Evolutionary conservation across 768 basidiomycete genomes (phyloP).

Genomic region (Russula foetens): DNA sequence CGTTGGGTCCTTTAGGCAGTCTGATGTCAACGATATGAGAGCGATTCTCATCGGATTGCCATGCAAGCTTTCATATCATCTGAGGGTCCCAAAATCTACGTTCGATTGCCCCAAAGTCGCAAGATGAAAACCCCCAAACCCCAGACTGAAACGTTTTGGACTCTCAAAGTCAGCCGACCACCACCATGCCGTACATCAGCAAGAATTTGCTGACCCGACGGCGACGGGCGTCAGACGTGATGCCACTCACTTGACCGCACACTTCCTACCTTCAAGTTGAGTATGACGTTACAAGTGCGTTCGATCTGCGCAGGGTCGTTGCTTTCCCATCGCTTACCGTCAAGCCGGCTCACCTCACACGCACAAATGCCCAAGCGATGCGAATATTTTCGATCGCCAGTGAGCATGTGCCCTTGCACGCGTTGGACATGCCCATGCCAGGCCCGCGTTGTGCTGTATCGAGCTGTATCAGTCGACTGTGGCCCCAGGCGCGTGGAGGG

Average conservation of each 20-base stretch:
- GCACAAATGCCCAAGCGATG: too few species aligned
- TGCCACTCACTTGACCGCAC: background rate
- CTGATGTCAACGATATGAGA: background rate
- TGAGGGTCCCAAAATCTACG: background rate
- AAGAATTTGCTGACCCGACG: background rate
- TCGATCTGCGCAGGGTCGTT: background rate
- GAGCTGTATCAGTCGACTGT: too few species aligned
- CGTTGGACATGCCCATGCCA: background rate
- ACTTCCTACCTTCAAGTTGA: background rate
- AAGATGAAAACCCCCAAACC: background rate
- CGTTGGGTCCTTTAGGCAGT: background rate
- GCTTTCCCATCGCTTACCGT: background rate
- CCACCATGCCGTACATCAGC: background rate
- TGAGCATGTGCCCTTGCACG: background rate
- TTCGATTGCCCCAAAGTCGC: background rate
- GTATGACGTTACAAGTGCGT: slow-evolving; percentile 1
- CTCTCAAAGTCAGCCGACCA: background rate
- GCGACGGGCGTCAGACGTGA: background rate
- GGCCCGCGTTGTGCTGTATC: too few species aligned
- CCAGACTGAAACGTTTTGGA: background rate
- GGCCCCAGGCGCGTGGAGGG: too few species aligned
- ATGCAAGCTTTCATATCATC: background rate
- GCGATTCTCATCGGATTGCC: background rate
- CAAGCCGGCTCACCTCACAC: background rate
- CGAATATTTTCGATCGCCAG: background rate